Percentiles rank a stretch among this genome's conserved stretches.
Evolutionary conservation across 345 rosid species (phyloP).

Genomic region (Citrus medica): DNA sequence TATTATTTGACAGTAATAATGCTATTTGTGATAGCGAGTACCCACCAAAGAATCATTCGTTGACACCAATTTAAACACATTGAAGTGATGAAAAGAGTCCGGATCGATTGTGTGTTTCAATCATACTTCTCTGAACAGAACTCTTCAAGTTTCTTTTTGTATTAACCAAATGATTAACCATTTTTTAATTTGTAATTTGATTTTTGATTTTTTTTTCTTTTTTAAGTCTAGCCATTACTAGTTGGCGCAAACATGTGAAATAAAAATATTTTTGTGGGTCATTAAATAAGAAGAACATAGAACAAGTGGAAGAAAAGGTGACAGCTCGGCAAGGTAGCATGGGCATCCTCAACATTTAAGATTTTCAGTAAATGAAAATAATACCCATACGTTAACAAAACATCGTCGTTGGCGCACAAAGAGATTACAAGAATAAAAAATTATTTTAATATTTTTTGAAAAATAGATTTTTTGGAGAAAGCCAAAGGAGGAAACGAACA

Average conservation of each 20-base stretch:
- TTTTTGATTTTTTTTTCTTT: too few species aligned
- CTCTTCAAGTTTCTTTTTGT: too few species aligned
- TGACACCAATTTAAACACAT: neutral
- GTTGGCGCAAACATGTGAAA: too few species aligned
- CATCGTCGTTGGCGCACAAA: too few species aligned
- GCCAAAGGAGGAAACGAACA: neutral
- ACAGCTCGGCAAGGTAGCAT: neutral
- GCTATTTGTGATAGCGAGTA: conserved; percentile 14
- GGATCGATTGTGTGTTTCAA: neutral
- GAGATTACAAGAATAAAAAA: too few species aligned
- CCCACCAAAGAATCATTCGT: conserved; percentile 14
- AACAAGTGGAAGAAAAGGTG: neutral
- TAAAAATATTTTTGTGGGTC: too few species aligned
- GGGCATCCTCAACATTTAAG: neutral
- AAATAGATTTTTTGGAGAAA: too few species aligned
- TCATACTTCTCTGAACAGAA: neutral
- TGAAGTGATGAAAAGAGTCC: neutral
- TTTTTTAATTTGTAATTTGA: too few species aligned
- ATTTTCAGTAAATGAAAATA: neutral
- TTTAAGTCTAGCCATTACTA: too few species aligned
- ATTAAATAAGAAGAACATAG: neutral
- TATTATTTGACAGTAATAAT: neutral
- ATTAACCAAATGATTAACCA: neutral
- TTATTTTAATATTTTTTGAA: too few species aligned
- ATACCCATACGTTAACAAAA: too few species aligned